Base-by-base conservation (phyloP, 345 rosid species). In the Leavenworthia alabamica region DNA sequence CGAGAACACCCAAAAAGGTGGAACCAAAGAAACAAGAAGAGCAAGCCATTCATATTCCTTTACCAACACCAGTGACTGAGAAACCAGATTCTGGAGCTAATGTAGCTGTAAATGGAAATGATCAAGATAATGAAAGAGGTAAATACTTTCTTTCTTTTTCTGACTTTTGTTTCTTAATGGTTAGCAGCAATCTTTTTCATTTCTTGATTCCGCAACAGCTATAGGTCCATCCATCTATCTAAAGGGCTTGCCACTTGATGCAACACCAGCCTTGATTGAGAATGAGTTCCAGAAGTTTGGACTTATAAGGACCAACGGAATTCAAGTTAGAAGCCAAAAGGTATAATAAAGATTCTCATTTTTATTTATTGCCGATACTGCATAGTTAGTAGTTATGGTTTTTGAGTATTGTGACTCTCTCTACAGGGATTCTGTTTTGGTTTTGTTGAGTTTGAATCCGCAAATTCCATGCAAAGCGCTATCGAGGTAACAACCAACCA, bases 361-460 rank as follows among this genome's bases (percentile, higher is more conserved):
- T 37, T 64, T 13, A 17, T 11, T 10, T 17, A 50, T 17, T 64
- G 17, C 33, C 13, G 29, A 29, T 12, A 20, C 22, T 55, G 16
- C 52, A 28, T 5, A 7, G 10, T 54, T 5, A 7, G 10, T 54
- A 43, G 53, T 39, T 66, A 23, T 44, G 45, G 24, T 48, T 33
- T 33, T 5, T 22, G 23, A 35, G 41, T 60, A 14, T 60, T 17
- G 26, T 68, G 14, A 33, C 39, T 31, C 50, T 17, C 39, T 31
- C 50, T 17, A 48, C 77, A 94, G 97, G 99, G 96, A 45, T 84
- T 90, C 73, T 80, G 82, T 76, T 94, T 87, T 79, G 99, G 99
- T 36, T 94, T 94, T 23, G 95, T 94, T 73, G 99, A 94, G 76
- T 94, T 85, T 83, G 97, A 90, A 63, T 79, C 49, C 33, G 82